Evolutionary conservation across 805 yeast species (phyloP).

Genomic region (Kluyveromyces aestuarii): DNA sequence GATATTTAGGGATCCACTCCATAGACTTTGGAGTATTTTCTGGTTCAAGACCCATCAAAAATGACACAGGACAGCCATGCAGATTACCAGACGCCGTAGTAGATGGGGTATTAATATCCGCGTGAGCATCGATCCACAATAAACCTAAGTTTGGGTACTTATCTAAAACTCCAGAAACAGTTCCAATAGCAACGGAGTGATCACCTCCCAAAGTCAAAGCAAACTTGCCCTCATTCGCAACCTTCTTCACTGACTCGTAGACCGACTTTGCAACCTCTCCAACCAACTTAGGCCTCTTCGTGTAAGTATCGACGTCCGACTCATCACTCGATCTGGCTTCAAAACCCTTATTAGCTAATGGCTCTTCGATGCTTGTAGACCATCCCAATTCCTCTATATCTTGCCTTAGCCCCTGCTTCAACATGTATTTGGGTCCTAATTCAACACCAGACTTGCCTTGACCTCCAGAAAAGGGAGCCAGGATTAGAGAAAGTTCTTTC

Average conservation of each 20-base stretch:
- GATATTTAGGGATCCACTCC: constrained; percentile 66
- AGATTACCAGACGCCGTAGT: constrained; percentile 82
- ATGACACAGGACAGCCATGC: constrained; percentile 95
- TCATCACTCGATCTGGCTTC: constrained; percentile 35
- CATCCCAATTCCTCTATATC: constrained; percentile 67
- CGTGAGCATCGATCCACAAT: constrained; percentile 97
- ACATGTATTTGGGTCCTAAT: constrained; percentile 76
- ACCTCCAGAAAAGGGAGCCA: constrained; percentile 94
- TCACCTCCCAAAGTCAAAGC: constrained; percentile 94
- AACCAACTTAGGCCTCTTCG: constrained; percentile 72
- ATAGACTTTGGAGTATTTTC: constrained; percentile 59
- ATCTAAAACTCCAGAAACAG: constrained; percentile 74
- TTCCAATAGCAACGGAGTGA: constrained; percentile 92
- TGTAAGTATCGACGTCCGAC: constrained; percentile 42
- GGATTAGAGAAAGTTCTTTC: constrained; percentile 51
- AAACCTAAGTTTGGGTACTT: constrained; percentile 81
- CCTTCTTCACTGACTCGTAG: constrained; percentile 47
- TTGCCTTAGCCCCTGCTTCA: constrained; percentile 58
- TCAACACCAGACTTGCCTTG: constrained; percentile 93
- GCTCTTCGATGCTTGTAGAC: constrained; percentile 45
- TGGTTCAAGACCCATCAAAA: constrained; percentile 71
- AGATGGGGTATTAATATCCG: constrained; percentile 85
- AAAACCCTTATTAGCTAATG: constrained; percentile 42
- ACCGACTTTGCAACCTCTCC: constrained; percentile 60
- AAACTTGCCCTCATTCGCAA: constrained; percentile 41